Conservation (phyloP, 257 asterid genomes). For the Henckelia pumila region DNA sequence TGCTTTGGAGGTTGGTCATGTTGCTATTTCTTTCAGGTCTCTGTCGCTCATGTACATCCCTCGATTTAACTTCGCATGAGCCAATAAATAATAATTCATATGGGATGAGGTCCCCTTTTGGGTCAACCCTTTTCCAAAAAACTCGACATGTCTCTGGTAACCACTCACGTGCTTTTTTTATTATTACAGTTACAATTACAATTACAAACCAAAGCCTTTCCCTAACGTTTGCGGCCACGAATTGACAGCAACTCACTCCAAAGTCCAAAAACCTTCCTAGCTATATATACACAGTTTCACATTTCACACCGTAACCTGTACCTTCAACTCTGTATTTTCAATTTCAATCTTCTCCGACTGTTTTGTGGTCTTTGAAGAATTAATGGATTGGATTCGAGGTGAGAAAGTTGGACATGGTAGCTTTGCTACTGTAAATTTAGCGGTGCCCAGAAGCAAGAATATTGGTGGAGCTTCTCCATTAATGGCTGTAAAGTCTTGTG, state of each 20-base stretch:
- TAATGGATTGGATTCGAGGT: constrained; percentile 65
- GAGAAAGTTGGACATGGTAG: constrained; percentile 49
- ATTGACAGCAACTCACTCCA: neutral
- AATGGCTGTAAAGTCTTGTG: constrained; percentile 57
- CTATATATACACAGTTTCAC: constrained; percentile 1
- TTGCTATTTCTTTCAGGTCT: too few relatives aligned
- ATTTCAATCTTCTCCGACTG: too few relatives aligned
- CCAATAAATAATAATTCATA: too few relatives aligned
- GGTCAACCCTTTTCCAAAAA: too few relatives aligned
- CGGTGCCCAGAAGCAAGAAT: constrained; percentile 28
- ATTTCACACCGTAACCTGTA: too few relatives aligned
- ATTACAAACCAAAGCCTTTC: constrained; percentile 6
- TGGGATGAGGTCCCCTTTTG: too few relatives aligned
- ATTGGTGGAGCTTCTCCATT: constrained; percentile 24
- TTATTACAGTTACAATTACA: too few relatives aligned
- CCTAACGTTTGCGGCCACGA: constrained; percentile 12
- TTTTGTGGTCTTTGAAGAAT: neutral
- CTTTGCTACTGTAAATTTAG: constrained; percentile 51
- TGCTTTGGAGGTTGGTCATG: too few relatives aligned
- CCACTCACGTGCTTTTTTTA: constrained; percentile 38
- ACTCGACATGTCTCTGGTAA: constrained; percentile 21
- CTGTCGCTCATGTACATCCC: too few relatives aligned
- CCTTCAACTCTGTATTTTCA: neutral
- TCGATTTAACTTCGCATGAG: too few relatives aligned
- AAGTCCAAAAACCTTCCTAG: neutral